Evolutionary conservation across 768 basidiomycete genomes (phyloP).

Genomic region (Tricholoma furcatifolium): DNA sequence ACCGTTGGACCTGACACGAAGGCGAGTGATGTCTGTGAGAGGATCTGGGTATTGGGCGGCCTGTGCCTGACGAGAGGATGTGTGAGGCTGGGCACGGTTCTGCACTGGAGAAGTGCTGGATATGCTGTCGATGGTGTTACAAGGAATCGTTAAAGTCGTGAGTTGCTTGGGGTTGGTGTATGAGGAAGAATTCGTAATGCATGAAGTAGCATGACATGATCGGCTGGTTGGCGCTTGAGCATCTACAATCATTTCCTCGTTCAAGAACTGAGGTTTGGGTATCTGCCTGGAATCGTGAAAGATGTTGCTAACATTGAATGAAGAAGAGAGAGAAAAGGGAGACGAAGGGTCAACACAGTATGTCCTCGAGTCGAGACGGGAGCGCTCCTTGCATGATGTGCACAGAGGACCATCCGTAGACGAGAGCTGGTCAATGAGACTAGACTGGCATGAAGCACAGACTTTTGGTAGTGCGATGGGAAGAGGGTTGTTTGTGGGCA

Average conservation of each 20-base stretch:
- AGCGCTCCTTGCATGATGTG: slow-evolving; percentile 43
- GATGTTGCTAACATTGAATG: slow-evolving; percentile 23
- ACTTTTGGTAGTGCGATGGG: slow-evolving; percentile 38
- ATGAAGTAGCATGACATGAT: slow-evolving; percentile 18
- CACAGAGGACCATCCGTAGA: slow-evolving; percentile 41
- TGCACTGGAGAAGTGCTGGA: slow-evolving; percentile 15
- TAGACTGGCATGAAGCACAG: slow-evolving; percentile 43
- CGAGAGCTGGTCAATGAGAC: slow-evolving; percentile 34
- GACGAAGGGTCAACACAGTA: slow-evolving; percentile 27
- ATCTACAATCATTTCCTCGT: slow-evolving; percentile 36
- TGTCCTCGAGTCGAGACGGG: slow-evolving; percentile 19
- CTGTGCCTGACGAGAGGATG: slow-evolving; percentile 17
- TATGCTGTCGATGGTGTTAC: slow-evolving; percentile 16
- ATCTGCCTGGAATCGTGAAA: slow-evolving; percentile 30
- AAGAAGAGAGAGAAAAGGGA: slow-evolving; percentile 21
- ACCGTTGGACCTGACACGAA: slow-evolving; percentile 68
- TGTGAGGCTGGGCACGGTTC: slow-evolving; percentile 11
- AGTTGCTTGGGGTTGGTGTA: slow-evolving; percentile 25
- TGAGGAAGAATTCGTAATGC: slow-evolving; percentile 8
- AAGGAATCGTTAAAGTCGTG: slow-evolving; percentile 21
- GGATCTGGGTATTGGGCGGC: slow-evolving; percentile 42
- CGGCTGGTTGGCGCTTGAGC: slow-evolving; percentile 7
- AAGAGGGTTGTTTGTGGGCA: slow-evolving; percentile 50
- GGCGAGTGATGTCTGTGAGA: slow-evolving; percentile 69
- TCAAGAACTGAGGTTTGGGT: slow-evolving; percentile 21